phyloP scores from a whole-genome alignment of 2,329 filamentous ascomycete species.

The Ascochyta fabae region DNA sequence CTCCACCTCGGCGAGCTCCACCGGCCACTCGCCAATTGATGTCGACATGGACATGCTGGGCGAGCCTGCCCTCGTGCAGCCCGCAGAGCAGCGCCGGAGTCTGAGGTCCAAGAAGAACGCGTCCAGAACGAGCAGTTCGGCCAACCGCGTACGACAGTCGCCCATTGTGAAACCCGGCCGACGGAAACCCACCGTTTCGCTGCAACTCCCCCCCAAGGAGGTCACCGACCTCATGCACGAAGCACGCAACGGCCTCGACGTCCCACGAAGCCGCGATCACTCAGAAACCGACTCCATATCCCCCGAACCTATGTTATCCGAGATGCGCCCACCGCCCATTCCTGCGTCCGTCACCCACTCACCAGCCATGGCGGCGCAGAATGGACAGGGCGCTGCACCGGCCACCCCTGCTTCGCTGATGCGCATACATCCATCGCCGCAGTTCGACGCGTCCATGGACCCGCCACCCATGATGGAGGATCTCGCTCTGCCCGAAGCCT shows the following conservation, averaged over 20 bases:
- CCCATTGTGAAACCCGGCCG: conserved; percentile 72
- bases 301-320: conserved; percentile 55
- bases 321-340: conserved; percentile 67
- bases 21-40: conserved; percentile 57
- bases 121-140: conserved; percentile 56
- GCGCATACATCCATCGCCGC: conserved; percentile 54
- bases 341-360: conserved; percentile 70
- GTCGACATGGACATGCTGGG: conserved; percentile 54
- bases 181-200: conserved; percentile 54
- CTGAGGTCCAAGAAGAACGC: conserved; percentile 54
- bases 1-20: conserved; percentile 57
- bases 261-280: conserved; percentile 43
- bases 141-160: conserved; percentile 67
- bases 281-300: conserved; percentile 59
- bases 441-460: conserved; percentile 33
- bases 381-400: conserved; percentile 40
- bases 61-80: conserved; percentile 41
- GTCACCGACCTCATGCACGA: conserved; percentile 51
- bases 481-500: conserved; percentile 73
- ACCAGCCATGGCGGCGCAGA: conserved; percentile 66
- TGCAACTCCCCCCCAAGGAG: conserved; percentile 55
- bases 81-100: conserved; percentile 53
- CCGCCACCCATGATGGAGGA: conserved; percentile 60
- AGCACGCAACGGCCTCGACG: conserved; percentile 37
- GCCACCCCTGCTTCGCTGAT: conserved; percentile 90